phyloP scores from a whole-genome alignment of 176 grass and related monocot genomes.

The Avena sativa region DNA sequence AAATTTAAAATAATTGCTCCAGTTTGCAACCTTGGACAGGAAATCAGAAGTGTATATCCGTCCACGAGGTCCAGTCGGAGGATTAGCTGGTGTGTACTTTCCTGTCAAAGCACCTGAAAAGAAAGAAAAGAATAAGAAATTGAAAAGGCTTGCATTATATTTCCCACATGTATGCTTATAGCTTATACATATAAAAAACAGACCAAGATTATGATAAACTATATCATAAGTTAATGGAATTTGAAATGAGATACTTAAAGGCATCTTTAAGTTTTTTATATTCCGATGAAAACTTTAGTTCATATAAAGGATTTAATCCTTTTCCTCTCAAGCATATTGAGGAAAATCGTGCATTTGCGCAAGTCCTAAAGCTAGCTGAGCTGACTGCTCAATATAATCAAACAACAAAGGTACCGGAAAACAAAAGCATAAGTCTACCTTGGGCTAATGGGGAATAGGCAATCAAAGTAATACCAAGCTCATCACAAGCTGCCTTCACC shows the following conservation, averaged over 20 bases:
- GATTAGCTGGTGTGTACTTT: conserved; percentile 57
- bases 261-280: too few species aligned
- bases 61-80: conserved; percentile 42
- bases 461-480: conserved; percentile 80
- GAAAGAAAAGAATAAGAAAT: conserved; percentile 1
- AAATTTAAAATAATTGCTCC: not conserved
- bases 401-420: not conserved
- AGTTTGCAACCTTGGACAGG: conserved; percentile 42
- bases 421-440: conserved; percentile 45
- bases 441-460: conserved; percentile 81
- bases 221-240: too few species aligned
- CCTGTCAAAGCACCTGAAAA: conserved; percentile 55
- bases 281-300: too few species aligned
- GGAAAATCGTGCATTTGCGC: not conserved
- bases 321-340: too few species aligned
- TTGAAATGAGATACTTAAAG: too few species aligned
- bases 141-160: not conserved
- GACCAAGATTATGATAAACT: not conserved
- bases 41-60: conserved; percentile 58
- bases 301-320: too few species aligned
- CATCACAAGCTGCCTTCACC: conserved; percentile 73
- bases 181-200: not conserved
- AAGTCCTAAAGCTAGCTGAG: not conserved
- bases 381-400: not conserved
- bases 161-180: not conserved